Conservation (phyloP, 2,329 filamentous ascomycete genomes). For the Seiridium cupressi region DNA sequence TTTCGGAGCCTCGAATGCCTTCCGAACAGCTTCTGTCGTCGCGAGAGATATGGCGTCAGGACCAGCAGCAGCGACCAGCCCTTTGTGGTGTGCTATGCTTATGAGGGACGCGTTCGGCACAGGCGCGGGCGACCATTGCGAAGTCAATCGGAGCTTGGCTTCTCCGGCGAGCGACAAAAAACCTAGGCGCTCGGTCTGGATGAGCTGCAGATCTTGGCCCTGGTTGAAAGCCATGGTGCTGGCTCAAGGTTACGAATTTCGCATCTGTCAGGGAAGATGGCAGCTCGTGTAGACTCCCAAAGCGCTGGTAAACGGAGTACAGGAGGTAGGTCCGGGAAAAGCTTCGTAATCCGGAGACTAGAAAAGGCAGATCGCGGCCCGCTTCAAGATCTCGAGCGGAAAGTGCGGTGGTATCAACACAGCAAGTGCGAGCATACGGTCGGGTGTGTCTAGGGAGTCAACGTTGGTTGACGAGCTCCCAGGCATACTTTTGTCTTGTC, state of each 20-base stretch:
- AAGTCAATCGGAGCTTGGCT: slow-evolving; percentile 77
- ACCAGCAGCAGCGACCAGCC: slow-evolving; percentile 82
- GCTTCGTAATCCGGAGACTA: background rate
- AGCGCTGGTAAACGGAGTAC: background rate
- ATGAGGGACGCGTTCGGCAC: slow-evolving; percentile 78
- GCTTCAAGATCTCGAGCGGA: background rate
- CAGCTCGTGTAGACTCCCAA: background rate
- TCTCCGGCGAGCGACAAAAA: slow-evolving; percentile 81
- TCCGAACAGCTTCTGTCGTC: slow-evolving; percentile 73
- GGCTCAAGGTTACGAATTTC: background rate
- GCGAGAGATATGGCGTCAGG: slow-evolving; percentile 77
- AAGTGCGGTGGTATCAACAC: background rate
- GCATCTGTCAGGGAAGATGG: background rate
- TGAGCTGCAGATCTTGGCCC: slow-evolving; percentile 71
- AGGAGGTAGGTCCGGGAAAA: background rate
- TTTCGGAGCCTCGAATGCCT: slow-evolving; percentile 64
- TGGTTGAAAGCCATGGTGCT: slow-evolving; percentile 29
- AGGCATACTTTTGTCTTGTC: background rate
- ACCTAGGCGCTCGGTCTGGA: slow-evolving; percentile 82
- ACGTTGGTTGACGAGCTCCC: background rate
- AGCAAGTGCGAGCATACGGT: background rate
- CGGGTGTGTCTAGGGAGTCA: too few species aligned
- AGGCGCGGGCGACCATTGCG: slow-evolving; percentile 75
- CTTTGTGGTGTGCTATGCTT: slow-evolving; percentile 75
- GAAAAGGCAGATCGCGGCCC: background rate